Conservation (phyloP, 306 rosid species). For the Cucurbita pepo region DNA sequence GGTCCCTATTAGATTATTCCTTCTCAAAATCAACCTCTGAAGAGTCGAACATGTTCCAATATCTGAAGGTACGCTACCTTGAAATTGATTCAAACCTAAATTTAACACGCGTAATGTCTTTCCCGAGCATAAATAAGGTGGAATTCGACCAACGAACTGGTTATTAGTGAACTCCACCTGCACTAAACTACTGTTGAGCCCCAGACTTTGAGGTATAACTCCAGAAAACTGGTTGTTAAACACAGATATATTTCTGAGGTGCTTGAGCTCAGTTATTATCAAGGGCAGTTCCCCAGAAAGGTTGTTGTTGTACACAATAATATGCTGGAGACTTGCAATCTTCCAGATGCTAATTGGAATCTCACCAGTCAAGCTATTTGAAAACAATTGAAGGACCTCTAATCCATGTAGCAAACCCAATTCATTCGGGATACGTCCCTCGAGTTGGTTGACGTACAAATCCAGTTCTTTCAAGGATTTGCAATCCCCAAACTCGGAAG, state of each 20-base stretch:
- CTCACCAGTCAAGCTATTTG: slow-evolving; percentile 46
- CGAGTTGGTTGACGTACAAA: slow-evolving; percentile 44
- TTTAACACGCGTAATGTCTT: slow-evolving; percentile 24
- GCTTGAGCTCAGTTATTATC: slow-evolving; percentile 55
- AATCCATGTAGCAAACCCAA: slow-evolving; percentile 42
- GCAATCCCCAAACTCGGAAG: slow-evolving; percentile 50
- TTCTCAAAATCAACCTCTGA: slow-evolving; percentile 36
- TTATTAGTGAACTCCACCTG: slow-evolving; percentile 48
- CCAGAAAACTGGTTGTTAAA: slow-evolving; percentile 56
- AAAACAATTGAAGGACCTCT: slow-evolving; percentile 32
- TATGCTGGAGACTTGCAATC: slow-evolving; percentile 41
- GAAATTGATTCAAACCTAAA: slow-evolving; percentile 47
- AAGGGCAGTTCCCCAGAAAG: slow-evolving; percentile 60
- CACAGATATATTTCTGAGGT: slow-evolving; percentile 44
- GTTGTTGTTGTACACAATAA: slow-evolving; percentile 45
- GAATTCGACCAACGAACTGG: slow-evolving; percentile 47
- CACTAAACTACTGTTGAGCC: slow-evolving; percentile 47
- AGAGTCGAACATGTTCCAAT: slow-evolving; percentile 61
- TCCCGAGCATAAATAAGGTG: slow-evolving; percentile 63
- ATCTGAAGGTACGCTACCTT: slow-evolving; percentile 46
- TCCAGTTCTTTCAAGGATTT: slow-evolving; percentile 34
- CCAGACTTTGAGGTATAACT: slow-evolving; percentile 60
- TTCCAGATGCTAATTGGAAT: slow-evolving; percentile 77
- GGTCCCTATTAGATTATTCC: slow-evolving; percentile 35
- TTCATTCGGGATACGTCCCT: slow-evolving; percentile 58